A percentile compares a stretch with the other conserved stretches of the same genome.
phyloP scores from a whole-genome alignment of 192 early-diverging fungal species.

The Mycoemilia scoparia region DNA sequence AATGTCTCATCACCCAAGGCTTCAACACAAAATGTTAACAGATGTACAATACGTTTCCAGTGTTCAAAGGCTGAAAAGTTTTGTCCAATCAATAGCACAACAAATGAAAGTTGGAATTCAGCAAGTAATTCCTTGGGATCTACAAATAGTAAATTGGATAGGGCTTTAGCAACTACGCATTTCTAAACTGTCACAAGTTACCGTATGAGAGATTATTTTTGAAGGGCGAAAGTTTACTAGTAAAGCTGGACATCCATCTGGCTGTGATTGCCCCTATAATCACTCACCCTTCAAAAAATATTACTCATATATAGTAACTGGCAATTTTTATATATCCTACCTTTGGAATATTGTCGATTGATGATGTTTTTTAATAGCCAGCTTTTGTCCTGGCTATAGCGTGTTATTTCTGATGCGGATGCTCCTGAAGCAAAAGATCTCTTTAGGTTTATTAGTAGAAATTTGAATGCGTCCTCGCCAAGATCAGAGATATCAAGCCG shows the following conservation, averaged over 20 bases:
- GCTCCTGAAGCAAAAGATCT: constrained; percentile 64
- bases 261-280: too few species aligned
- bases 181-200: neutral
- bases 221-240: too few species aligned
- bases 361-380: constrained; percentile 53
- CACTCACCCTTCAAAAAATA: too few species aligned
- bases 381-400: constrained; percentile 77
- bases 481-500: neutral
- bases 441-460: constrained; percentile 62
- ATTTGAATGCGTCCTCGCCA: constrained; percentile 18
- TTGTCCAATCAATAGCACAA: constrained; percentile 58
- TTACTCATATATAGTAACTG: neutral
- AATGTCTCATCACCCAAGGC: constrained; percentile 21
- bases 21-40: constrained; percentile 46
- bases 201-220: too few species aligned
- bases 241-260: too few species aligned
- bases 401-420: constrained; percentile 40
- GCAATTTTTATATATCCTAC: constrained; percentile 14
- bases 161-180: neutral
- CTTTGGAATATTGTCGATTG: constrained; percentile 18
- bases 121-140: constrained; percentile 37
- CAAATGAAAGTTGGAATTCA: constrained; percentile 69
- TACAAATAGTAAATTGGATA: constrained; percentile 6
- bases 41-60: constrained; percentile 64
- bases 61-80: constrained; percentile 73